Evolutionary conservation across 768 basidiomycete species (phyloP).

Genomic region (Tylopilus sp.): DNA sequence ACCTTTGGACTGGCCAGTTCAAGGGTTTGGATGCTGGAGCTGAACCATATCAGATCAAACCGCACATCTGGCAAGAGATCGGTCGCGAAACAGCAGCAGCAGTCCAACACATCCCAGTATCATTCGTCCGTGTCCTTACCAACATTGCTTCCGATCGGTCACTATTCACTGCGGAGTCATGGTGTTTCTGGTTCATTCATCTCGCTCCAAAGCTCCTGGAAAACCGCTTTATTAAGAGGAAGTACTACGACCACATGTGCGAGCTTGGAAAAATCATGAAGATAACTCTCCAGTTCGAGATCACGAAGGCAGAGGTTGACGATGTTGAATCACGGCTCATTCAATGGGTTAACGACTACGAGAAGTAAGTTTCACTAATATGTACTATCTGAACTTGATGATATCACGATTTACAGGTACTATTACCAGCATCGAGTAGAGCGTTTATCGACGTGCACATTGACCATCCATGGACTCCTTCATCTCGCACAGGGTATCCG

Average conservation of each 20-base stretch:
- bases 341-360: too few species aligned
- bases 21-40: not conserved
- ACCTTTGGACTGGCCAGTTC: not conserved
- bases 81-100: slow-evolving; percentile 23
- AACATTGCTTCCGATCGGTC: slow-evolving; percentile 30
- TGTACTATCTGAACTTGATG: too few species aligned
- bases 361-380: too few species aligned
- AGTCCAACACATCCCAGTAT: slow-evolving; percentile 25
- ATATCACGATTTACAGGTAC: not conserved
- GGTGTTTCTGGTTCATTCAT: slow-evolving; percentile 20
- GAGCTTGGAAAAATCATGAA: slow-evolving; percentile 8
- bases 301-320: not conserved
- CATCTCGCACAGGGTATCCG: not conserved
- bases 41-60: too few species aligned
- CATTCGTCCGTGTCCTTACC: slow-evolving; percentile 27
- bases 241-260: slow-evolving; percentile 13
- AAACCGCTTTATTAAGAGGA: not conserved
- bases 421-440: not conserved
- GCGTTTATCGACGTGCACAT: not conserved
- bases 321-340: too few species aligned
- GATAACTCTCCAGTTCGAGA: not conserved
- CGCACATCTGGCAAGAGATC: slow-evolving; percentile 11
- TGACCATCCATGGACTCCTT: not conserved
- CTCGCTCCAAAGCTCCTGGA: slow-evolving; percentile 17
- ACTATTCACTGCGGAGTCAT: slow-evolving; percentile 16